phyloP scores from a whole-genome alignment of 148 eudicot genomes.

The Talinum fruticosum region DNA sequence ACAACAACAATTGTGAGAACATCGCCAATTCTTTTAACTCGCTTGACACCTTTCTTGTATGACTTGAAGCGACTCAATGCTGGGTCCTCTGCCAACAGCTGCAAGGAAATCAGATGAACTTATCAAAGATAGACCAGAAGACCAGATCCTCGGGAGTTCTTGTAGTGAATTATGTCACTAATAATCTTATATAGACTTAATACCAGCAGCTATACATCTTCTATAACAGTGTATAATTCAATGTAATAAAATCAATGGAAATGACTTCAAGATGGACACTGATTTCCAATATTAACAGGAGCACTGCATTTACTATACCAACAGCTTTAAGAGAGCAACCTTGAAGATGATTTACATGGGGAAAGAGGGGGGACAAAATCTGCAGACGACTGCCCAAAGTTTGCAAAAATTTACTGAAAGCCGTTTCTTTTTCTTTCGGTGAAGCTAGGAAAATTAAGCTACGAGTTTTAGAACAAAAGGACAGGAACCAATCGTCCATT shows the following conservation, averaged over 20 bases:
- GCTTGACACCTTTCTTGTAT: slow-evolving; percentile 50
- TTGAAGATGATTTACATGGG: not conserved
- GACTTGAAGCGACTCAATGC: slow-evolving; percentile 80
- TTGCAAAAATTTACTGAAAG: not conserved
- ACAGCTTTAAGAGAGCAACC: not conserved
- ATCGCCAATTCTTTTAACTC: slow-evolving; percentile 67
- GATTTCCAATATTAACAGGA: not conserved
- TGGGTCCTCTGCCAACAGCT: slow-evolving; percentile 84
- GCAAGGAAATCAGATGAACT: slow-evolving; percentile 28
- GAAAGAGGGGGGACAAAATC: not conserved
- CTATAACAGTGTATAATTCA: too few relatives aligned
- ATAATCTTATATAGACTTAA: too few relatives aligned
- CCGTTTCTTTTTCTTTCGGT: not conserved
- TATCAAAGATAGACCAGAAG: slow-evolving; percentile 10
- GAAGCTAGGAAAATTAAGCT: not conserved
- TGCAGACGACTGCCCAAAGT: not conserved
- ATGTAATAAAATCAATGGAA: too few relatives aligned
- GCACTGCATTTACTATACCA: not conserved
- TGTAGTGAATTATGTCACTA: not conserved
- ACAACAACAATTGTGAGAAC: slow-evolving; percentile 72
- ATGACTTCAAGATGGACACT: too few relatives aligned
- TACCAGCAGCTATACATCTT: too few relatives aligned
- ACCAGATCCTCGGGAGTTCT: slow-evolving; percentile 1
- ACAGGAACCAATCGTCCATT: not conserved
- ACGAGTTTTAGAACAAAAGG: not conserved